Conservation (phyloP, 352 stramenopile species). For the Pythium insidiosum region DNA sequence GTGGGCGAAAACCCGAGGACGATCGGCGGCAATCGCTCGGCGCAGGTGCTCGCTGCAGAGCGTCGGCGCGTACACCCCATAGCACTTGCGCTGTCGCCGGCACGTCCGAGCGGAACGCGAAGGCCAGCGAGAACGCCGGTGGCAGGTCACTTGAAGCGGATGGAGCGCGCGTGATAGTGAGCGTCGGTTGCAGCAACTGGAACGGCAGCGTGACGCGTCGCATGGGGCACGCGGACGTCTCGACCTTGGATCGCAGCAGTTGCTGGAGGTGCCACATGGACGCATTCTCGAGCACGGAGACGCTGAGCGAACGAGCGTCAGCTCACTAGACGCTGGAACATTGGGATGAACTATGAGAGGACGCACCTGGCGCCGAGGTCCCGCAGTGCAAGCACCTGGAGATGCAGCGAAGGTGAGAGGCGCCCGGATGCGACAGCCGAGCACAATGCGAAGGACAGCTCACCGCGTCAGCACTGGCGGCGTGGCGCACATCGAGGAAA, state of each 20-base stretch:
- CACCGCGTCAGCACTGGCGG: conserved; percentile 34
- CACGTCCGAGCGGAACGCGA: conserved; percentile 2
- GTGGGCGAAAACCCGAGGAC: conserved; percentile 1
- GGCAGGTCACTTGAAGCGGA: not conserved
- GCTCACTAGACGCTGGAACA: not conserved
- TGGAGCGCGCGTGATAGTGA: conserved; percentile 12
- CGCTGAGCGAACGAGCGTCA: conserved; percentile 13
- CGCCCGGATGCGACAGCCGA: not conserved
- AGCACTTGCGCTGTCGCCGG: conserved; percentile 11
- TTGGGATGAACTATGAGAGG: not conserved
- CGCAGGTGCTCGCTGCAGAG: no score
- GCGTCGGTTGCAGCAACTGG: conserved; percentile 25
- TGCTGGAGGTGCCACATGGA: conserved; percentile 66
- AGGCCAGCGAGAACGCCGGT: conserved; percentile 1
- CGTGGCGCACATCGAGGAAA: conserved; percentile 29
- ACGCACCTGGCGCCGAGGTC: conserved; percentile 18
- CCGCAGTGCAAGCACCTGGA: conserved; percentile 16
- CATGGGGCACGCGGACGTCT: conserved; percentile 27
- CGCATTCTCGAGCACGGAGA: conserved; percentile 36
- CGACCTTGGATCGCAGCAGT: conserved; percentile 36
- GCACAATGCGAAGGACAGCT: no score
- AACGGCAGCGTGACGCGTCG: conserved; percentile 32
- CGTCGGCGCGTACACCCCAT: no score
- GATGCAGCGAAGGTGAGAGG: not conserved
- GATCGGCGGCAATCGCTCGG: not conserved